A percentile compares a stretch with the other conserved stretches of the same genome.
Conservation (phyloP, 1,284 basidiomycete genomes). For the Ganoderma multipileum region DNA sequence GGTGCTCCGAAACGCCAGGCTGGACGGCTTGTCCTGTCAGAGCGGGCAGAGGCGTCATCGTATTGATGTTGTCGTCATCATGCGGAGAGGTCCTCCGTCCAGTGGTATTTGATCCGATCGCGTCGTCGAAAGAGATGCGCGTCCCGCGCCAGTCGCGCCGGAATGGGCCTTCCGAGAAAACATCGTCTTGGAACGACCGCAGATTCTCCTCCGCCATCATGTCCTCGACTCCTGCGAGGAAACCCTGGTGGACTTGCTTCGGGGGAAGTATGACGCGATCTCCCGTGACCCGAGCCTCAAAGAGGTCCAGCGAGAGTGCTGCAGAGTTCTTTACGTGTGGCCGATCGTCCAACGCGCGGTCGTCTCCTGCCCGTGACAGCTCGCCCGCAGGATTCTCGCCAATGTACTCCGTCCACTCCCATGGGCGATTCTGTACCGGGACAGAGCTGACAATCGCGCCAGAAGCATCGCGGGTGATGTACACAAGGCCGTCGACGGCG, state of each 20-base stretch:
- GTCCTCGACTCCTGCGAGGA: constrained; percentile 32
- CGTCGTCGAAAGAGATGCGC: constrained; percentile 42
- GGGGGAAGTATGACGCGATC: constrained; percentile 52
- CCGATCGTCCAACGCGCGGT: constrained; percentile 48
- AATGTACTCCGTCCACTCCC: constrained; percentile 86
- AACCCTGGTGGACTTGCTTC: not conserved
- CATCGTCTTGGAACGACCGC: constrained; percentile 68
- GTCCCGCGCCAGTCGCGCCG: constrained; percentile 79
- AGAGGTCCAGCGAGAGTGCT: constrained; percentile 77
- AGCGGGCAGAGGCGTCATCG: constrained; percentile 33
- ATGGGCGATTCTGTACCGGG: constrained; percentile 74
- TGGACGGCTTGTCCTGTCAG: constrained; percentile 14
- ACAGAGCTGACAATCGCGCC: constrained; percentile 55
- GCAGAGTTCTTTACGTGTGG: constrained; percentile 65
- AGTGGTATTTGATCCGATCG: constrained; percentile 9
- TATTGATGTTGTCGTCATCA: constrained; percentile 38
- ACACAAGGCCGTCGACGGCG: constrained; percentile 63
- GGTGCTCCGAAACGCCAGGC: constrained; percentile 13
- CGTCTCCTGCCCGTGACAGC: constrained; percentile 43
- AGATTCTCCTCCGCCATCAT: constrained; percentile 51
- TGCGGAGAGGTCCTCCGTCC: constrained; percentile 22
- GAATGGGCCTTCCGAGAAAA: constrained; percentile 68
- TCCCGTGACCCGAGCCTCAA: constrained; percentile 67
- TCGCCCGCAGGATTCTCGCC: constrained; percentile 60
- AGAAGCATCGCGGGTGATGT: constrained; percentile 58